These are phyloP conservation scores for Kluyveromyces starmeri DNA, from an alignment of 805 yeast species.

Conservation along the genomic window DNA sequence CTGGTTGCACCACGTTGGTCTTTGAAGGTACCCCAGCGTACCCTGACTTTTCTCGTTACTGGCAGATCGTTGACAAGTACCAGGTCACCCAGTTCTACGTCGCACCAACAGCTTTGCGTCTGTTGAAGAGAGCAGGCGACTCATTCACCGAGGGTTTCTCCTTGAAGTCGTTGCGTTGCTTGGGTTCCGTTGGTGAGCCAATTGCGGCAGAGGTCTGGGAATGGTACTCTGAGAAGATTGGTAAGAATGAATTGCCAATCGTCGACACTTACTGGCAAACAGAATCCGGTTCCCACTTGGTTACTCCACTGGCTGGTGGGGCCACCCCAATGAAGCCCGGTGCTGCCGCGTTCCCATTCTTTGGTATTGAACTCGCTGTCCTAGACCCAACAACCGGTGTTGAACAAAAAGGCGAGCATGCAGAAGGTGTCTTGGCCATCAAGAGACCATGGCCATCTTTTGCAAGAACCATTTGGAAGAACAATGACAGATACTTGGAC, in stretches of 20 bases:
- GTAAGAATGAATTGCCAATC: conserved; percentile 60
- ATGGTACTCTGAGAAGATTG: conserved; percentile 70
- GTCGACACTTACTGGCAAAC: conserved; percentile 89
- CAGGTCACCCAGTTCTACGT: conserved; percentile 73
- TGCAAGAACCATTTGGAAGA: conserved; percentile 75
- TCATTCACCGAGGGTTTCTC: conserved; percentile 51
- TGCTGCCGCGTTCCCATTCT: conserved; percentile 75
- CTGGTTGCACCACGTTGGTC: conserved; percentile 71
- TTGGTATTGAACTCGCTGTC: conserved; percentile 67
- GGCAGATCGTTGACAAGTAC: conserved; percentile 67
- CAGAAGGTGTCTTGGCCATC: conserved; percentile 73
- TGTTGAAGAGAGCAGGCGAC: conserved; percentile 68
- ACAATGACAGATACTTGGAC: conserved; percentile 65
- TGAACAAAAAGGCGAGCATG: conserved; percentile 59
- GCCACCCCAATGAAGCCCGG: conserved; percentile 80
- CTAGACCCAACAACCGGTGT: conserved; percentile 68
- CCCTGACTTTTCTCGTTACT: conserved; percentile 71
- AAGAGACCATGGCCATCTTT: conserved; percentile 77
- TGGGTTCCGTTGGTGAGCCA: conserved; percentile 84
- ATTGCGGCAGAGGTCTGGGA: conserved; percentile 83
- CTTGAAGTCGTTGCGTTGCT: conserved; percentile 52
- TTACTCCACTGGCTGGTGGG: conserved; percentile 69
- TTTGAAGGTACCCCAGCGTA: conserved; percentile 86
- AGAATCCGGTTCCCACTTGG: conserved; percentile 74
- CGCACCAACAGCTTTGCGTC: conserved; percentile 77